Evolutionary conservation across 495 filamentous ascomycete genomes (phyloP), one percentile per base, ranked within the genome.

Genomic region (Aspergillus mulundensis): DNA sequence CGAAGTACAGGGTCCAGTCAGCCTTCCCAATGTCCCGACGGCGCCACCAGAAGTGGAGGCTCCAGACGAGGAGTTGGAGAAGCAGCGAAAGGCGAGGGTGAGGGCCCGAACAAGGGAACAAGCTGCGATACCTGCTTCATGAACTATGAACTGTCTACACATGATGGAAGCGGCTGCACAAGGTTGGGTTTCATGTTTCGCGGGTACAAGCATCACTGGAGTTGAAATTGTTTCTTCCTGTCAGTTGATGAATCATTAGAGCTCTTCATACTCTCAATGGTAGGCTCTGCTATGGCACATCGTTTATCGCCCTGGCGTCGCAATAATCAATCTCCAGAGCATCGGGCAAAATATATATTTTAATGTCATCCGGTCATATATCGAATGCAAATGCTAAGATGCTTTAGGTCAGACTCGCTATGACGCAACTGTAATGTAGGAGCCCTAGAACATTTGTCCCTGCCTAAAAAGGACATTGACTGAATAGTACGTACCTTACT

Each of bases 21-120:
- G 65, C 46, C 56, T 90, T 56, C 90, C 88, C 0, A 76, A 76
- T 58, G 87, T 79, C 7, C 89, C 91, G 12, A 68, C 54, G 3
- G 65, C 64, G 20, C 61, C 71, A 21, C 68, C 69, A 18, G 61
- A 69, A 24, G 55, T 25, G 47, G 53, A 47, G 15, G 51, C 50
- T 28, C 58, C 58, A 41, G 57, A 77, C 61, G 24, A 19, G 47
- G 60, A 56, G 45, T 38, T 39, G 43, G 57, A 46, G 64, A 63
- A 44, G 65, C 58, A 46, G 65, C 58, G 44, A 79, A 72, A 57
- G 72, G 69, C 56, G 23, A 46, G 53, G 36, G 41, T 69, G n/a
- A 70, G 67, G 40, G 70, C 69, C 15, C 73, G 67, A 62, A 66
- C 68, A 42, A 60, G 66, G 55, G 71, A 71, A 42, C 62, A 65